A percentile compares a stretch with the other conserved stretches of the same genome.
Evolutionary conservation across 2,329 filamentous ascomycete genomes (phyloP).

Genomic region (Fusarium euwallaceae): DNA sequence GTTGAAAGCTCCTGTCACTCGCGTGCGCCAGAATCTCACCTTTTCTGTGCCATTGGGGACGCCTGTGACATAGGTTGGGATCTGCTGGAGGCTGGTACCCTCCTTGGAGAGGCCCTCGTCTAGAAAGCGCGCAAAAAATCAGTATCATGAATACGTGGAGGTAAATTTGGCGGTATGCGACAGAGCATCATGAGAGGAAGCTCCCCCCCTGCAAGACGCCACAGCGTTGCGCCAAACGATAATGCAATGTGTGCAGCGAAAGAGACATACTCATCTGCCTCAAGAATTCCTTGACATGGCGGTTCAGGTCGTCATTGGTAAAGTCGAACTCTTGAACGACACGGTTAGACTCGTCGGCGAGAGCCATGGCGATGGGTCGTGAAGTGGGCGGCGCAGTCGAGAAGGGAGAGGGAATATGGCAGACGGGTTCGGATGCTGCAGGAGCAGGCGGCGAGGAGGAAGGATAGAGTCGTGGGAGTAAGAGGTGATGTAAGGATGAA

Average conservation of each 20-base stretch:
- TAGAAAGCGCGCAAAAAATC: constrained; percentile 52
- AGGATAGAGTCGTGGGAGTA: constrained; percentile 31
- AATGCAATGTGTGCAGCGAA: constrained; percentile 15
- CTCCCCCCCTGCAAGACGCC: constrained; percentile 3
- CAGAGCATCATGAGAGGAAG: constrained; percentile 27
- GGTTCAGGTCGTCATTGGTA: constrained; percentile 80
- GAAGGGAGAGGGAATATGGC: constrained; percentile 68
- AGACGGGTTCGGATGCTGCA: constrained; percentile 61
- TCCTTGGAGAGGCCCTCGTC: constrained; percentile 85
- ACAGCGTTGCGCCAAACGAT: constrained; percentile 9
- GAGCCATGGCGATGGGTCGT: constrained; percentile 70
- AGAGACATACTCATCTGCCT: constrained; percentile 77
- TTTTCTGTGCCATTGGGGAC: constrained; percentile 98
- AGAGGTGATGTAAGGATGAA: constrained; percentile 15
- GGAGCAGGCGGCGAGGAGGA: constrained; percentile 45
- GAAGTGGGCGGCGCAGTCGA: constrained; percentile 67
- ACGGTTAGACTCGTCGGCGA: constrained; percentile 79
- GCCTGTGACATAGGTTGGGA: constrained; percentile 95
- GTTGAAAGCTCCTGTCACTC: not conserved
- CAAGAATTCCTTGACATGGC: constrained; percentile 87
- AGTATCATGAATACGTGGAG: constrained; percentile 17
- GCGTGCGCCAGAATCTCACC: constrained; percentile 62
- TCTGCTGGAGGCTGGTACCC: constrained; percentile 89
- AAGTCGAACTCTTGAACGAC: constrained; percentile 91
- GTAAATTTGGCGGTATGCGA: constrained; percentile 17